Evolutionary conservation across 176 grass and related monocot genomes (phyloP).

Genomic region (Alopecurus myosuroides): DNA sequence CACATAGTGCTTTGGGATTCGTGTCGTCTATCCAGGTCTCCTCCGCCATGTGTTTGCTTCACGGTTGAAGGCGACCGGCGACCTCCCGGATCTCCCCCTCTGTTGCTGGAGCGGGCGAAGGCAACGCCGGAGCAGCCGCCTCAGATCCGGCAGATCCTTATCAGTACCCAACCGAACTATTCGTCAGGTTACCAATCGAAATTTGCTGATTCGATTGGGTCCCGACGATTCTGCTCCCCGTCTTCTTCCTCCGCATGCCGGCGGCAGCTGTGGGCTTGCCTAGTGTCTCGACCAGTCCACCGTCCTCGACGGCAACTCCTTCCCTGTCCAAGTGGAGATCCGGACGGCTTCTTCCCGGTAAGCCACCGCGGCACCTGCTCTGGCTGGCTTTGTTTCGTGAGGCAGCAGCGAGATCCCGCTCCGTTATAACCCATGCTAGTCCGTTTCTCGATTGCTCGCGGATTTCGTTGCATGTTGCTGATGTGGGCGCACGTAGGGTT

Average conservation of each 20-base stretch:
- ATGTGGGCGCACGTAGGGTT: not conserved
- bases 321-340: not conserved
- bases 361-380: not conserved
- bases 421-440: not conserved
- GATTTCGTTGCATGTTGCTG: not conserved
- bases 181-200: not conserved
- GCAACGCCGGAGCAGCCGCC: not conserved
- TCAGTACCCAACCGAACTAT: not conserved
- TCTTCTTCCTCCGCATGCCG: not conserved
- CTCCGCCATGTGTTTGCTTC: not conserved
- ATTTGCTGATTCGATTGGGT: not conserved
- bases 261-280: not conserved
- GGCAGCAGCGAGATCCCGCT: not conserved
- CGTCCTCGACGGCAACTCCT: not conserved
- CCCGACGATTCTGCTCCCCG: not conserved
- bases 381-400: not conserved
- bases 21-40: not conserved
- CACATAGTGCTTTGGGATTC: not conserved
- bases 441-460: not conserved
- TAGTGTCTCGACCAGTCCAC: not conserved
- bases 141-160: not conserved
- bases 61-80: slow-evolving; percentile 10
- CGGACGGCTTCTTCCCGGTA: not conserved
- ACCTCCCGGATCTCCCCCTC: slow-evolving; percentile 4
- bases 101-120: not conserved